Base-by-base conservation (phyloP, 2,329 filamentous ascomycete species). In the Cladorrhinum sp. region DNA sequence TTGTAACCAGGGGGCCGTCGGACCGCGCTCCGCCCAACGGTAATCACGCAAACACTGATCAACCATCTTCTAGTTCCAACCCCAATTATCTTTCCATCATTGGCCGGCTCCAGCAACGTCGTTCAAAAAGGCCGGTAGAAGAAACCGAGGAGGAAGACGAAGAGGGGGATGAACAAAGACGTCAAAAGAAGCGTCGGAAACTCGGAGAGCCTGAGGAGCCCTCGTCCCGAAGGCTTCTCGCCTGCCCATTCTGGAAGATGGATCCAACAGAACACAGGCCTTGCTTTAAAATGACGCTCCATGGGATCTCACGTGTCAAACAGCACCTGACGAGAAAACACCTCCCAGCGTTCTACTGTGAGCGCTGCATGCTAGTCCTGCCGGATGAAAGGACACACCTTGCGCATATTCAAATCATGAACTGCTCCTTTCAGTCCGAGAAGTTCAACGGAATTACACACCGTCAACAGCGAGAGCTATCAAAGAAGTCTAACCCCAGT, bases 231-330 rank as follows among this genome's bases (percentile, higher is more conserved):
- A 58, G 36, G 42, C n/a, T 57, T 1, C 33, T 65, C 5, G 71
- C 71, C 1, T 73, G 72, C 26, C 72, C 71, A 1, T 73, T 71
- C 51, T 72, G 68, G 55, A 74, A 73, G 54, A 67, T 67, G n/a
- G 68, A 72, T 23, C 67, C 65, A 1, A 59, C 64, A 2, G 58
- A 62, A 9, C 67, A 74, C 62, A 62, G 68, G 3, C 56, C 65
- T 12, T 74, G 72, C 57, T 72, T 70, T 48, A 62, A 58, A 14
- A 69, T 67, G n/a, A 68, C 66, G 30, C 58, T 74, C n/a, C 61
- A 59, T 7, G 61, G 62, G 5, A 66, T 72, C n/a, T 65, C 68
- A 18, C 68, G 72, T 26, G 70, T 73, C 14, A 72, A 74, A 51
- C 69, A 72, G 10, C 72, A 73, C 20, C 51, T 73, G 4, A 50